phyloP scores from a whole-genome alignment of 192 early-diverging fungal species.

The Jimgerdemannia flammicorona region DNA sequence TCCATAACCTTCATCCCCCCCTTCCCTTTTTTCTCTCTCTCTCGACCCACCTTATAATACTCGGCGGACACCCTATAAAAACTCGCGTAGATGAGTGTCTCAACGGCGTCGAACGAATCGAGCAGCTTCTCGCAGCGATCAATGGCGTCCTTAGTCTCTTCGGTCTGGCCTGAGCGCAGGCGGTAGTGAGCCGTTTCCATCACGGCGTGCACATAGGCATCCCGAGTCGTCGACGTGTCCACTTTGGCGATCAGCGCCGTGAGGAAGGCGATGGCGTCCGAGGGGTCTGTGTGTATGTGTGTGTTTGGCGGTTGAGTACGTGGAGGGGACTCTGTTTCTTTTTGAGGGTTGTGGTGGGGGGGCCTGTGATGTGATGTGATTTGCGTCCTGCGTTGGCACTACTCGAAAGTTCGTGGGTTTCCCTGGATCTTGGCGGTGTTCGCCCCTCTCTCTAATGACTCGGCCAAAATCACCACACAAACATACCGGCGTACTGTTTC shows the following conservation, averaged over 20 bases:
- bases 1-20: background rate
- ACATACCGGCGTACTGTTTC: constrained; percentile 65
- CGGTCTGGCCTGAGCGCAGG: constrained; percentile 74
- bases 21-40: background rate
- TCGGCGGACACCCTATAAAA: constrained; percentile 96
- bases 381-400: too few species aligned
- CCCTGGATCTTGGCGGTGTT: too few species aligned
- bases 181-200: constrained; percentile 87
- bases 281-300: constrained; percentile 39
- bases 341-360: background rate
- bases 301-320: background rate
- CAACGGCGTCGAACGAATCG: constrained; percentile 68
- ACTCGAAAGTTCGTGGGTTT: too few species aligned
- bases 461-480: too few species aligned
- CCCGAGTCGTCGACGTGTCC: constrained; percentile 60
- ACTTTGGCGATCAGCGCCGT: constrained; percentile 66
- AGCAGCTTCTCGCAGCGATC: constrained; percentile 86
- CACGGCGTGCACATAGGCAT: constrained; percentile 81
- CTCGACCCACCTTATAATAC: constrained; percentile 81
- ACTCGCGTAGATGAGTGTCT: constrained; percentile 86
- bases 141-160: constrained; percentile 78
- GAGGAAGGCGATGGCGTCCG: constrained; percentile 76
- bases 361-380: too few species aligned
- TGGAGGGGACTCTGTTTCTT: background rate
- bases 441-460: too few species aligned